Percentiles rank a stretch among this genome's conserved stretches.
Evolutionary conservation across 768 basidiomycete species (phyloP).

Genomic region (Trametes sanguinea): DNA sequence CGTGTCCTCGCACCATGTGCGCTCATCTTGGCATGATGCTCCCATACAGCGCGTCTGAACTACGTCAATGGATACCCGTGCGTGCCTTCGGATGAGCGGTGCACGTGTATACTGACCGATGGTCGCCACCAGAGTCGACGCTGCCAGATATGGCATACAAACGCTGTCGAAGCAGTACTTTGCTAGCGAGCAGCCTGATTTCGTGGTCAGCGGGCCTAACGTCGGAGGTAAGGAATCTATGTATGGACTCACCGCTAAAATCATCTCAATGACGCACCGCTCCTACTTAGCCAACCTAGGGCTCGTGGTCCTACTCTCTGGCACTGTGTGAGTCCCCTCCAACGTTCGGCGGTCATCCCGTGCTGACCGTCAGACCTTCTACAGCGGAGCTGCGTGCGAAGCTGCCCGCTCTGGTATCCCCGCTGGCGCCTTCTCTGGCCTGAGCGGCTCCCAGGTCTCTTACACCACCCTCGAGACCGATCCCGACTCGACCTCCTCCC

Average conservation of each 20-base stretch:
- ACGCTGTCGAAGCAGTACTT: constrained; percentile 47
- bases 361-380: background rate
- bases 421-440: constrained; percentile 50
- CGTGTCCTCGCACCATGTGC: background rate
- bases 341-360: background rate
- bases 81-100: background rate
- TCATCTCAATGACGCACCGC: background rate
- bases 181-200: constrained; percentile 37
- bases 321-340: constrained; percentile 31
- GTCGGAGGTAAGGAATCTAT: constrained; percentile 24
- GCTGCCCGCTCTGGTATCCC: constrained; percentile 52
- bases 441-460: constrained; percentile 45
- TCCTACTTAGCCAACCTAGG: constrained; percentile 25
- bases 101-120: background rate
- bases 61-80: constrained; percentile 41
- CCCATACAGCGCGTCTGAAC: constrained; percentile 32
- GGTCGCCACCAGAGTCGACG: constrained; percentile 28
- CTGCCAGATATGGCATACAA: constrained; percentile 44
- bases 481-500: constrained; percentile 37
- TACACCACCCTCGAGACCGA: constrained; percentile 49
- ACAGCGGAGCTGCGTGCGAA: constrained; percentile 51
- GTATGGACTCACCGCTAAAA: background rate
- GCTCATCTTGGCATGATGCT: background rate
- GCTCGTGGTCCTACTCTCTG: constrained; percentile 26
- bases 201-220: constrained; percentile 47